These are phyloP conservation scores for Pseudogymnoascus sp. DNA, from an alignment of 2,329 filamentous ascomycete species.

Conservation along the genomic window DNA sequence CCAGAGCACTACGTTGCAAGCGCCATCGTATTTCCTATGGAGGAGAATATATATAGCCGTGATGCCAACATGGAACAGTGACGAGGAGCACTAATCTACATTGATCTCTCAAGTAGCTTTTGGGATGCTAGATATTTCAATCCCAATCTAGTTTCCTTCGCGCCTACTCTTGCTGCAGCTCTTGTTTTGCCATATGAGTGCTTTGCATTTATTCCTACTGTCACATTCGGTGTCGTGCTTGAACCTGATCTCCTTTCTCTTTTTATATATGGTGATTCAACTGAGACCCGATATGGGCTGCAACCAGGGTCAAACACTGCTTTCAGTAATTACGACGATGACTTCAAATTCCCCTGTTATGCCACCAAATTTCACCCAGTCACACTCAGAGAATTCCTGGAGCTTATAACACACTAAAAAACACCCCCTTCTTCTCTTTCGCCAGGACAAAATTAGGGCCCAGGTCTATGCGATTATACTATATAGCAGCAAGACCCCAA, in stretches of 20 bases:
- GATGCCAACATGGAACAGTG: too few species aligned
- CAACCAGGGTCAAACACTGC: neutral
- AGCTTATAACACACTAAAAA: neutral
- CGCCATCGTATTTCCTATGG: too few species aligned
- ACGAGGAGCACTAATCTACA: too few species aligned
- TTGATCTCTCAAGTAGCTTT: neutral
- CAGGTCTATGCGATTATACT: neutral
- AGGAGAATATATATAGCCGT: too few species aligned
- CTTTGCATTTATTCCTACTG: neutral
- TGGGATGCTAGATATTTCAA: neutral
- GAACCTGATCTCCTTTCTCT: neutral
- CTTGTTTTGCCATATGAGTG: neutral
- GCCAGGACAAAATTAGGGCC: neutral
- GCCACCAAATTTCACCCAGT: neutral
- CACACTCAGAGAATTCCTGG: neutral
- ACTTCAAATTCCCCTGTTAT: neutral
- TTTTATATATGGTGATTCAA: neutral
- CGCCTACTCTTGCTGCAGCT: neutral
- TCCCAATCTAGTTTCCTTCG: neutral
- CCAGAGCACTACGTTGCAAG: too few species aligned
- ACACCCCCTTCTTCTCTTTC: neutral
- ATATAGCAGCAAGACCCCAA: neutral
- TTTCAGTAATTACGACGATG: neutral
- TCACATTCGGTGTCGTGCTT: neutral
- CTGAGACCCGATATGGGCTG: neutral